These are phyloP conservation scores for Mortierella sp. DNA, from an alignment of 371 early-diverging fungal genomes.

Conservation along the genomic window DNA sequence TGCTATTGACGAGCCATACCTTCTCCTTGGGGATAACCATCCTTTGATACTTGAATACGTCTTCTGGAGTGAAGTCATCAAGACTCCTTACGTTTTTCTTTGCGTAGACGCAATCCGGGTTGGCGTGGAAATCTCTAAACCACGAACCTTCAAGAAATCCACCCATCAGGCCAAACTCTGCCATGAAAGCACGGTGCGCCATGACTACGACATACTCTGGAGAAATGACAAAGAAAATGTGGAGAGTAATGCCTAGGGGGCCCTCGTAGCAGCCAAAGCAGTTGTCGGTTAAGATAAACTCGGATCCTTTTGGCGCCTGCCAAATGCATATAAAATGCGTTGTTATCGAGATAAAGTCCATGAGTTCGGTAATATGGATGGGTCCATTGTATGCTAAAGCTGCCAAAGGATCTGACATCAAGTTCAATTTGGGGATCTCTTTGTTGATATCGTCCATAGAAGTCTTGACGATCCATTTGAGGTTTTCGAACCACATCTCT, in stretches of 20 bases:
- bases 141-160: neutral
- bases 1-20: slow-evolving; percentile 34
- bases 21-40: slow-evolving; percentile 22
- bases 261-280: slow-evolving; percentile 26
- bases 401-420: too few relatives aligned
- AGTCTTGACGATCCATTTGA: slow-evolving; percentile 37
- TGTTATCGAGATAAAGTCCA: slow-evolving; percentile 5
- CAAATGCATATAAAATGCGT: slow-evolving; percentile 21
- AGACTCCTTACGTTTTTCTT: neutral
- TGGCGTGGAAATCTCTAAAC: neutral
- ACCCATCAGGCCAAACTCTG: neutral
- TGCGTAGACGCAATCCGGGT: slow-evolving; percentile 10
- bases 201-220: neutral
- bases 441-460: neutral
- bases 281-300: slow-evolving; percentile 27
- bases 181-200: neutral
- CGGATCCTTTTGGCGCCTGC: slow-evolving; percentile 37
- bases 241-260: neutral
- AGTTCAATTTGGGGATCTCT: neutral
- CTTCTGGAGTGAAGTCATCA: slow-evolving; percentile 8
- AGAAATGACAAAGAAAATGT: slow-evolving; percentile 22
- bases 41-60: slow-evolving; percentile 33
- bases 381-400: slow-evolving; percentile 7
- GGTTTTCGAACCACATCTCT: slow-evolving; percentile 41
- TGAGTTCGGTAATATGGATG: slow-evolving; percentile 14